Percentiles rank a stretch among this genome's conserved stretches.
Conservation (phyloP, 306 rosid species). For the Hylodesmum podocarpum region DNA sequence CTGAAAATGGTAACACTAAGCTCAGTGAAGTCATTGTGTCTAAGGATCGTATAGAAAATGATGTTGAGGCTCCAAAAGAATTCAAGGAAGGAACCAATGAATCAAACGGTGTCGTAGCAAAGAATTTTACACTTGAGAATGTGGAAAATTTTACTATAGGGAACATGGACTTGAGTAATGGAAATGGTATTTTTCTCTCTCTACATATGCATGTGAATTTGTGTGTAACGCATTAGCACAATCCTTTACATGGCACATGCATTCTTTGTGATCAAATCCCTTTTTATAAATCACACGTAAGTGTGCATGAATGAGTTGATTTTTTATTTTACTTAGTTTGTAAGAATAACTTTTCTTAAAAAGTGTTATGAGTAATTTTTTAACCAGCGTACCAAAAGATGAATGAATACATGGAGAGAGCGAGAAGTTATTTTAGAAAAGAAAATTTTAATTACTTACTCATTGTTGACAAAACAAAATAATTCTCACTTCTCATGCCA, state of each 20-base stretch:
- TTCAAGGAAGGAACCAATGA: not conserved
- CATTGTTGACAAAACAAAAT: conserved; percentile 44
- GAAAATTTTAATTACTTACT: not conserved
- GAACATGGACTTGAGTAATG: not conserved
- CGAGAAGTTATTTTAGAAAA: too few species aligned
- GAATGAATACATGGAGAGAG: too few species aligned
- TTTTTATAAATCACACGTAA: too few species aligned
- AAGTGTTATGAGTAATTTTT: too few species aligned
- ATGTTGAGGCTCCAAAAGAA: not conserved
- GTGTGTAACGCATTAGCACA: not conserved
- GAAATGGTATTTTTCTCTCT: conserved; percentile 25
- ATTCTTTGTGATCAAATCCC: too few species aligned
- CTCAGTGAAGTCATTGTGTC: too few species aligned
- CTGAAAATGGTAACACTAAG: not conserved
- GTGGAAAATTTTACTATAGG: not conserved
- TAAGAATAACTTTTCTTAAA: too few species aligned
- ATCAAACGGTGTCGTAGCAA: not conserved
- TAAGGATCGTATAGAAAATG: too few species aligned
- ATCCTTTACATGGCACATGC: too few species aligned
- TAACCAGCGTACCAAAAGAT: too few species aligned
- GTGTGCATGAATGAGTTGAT: too few species aligned
- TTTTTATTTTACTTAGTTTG: too few species aligned
- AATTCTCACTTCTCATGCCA: conserved; percentile 48
- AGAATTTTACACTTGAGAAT: not conserved
- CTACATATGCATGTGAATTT: not conserved